Percentiles rank a stretch among this genome's conserved stretches.
Evolutionary conservation across 106 monocot genomes (phyloP).

Genomic region (Dendrobium nobile): DNA sequence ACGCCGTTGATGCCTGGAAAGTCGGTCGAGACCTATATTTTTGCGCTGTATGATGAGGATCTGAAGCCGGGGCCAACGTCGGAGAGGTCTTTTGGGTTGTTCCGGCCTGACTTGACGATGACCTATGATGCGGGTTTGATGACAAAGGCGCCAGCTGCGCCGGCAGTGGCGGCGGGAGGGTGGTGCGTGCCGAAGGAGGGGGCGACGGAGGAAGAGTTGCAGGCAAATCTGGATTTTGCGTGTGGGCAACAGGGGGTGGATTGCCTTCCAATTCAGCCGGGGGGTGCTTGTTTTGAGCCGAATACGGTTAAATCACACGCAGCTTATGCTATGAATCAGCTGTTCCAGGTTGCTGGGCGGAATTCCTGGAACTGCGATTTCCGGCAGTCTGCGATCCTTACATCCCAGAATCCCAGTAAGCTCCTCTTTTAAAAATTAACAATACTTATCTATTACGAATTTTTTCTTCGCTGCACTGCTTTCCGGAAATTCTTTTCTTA

Average conservation of each 20-base stretch:
- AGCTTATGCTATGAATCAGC: slow-evolving; percentile 55
- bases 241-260: slow-evolving; percentile 50
- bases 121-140: slow-evolving; percentile 46
- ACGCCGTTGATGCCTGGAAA: slow-evolving; percentile 70
- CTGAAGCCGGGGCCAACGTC: slow-evolving; percentile 62
- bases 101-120: slow-evolving; percentile 45
- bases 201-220: slow-evolving; percentile 39
- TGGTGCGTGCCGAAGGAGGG: slow-evolving; percentile 58
- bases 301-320: slow-evolving; percentile 57
- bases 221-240: slow-evolving; percentile 54
- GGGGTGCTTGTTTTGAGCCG: slow-evolving; percentile 54
- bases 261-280: slow-evolving; percentile 53
- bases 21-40: slow-evolving; percentile 67
- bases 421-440: not conserved
- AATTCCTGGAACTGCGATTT: slow-evolving; percentile 59
- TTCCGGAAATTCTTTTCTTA: not conserved
- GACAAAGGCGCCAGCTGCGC: not conserved
- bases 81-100: slow-evolving; percentile 65
- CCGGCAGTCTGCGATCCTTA: slow-evolving; percentile 41
- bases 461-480: not conserved
- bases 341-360: slow-evolving; percentile 39
- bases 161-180: slow-evolving; percentile 6
- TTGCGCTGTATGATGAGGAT: slow-evolving; percentile 70
- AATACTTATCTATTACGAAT: no score
- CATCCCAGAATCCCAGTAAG: slow-evolving; percentile 52